Conservation (phyloP, 2,329 filamentous ascomycete species). For the Dichotomopilus funicola region DNA sequence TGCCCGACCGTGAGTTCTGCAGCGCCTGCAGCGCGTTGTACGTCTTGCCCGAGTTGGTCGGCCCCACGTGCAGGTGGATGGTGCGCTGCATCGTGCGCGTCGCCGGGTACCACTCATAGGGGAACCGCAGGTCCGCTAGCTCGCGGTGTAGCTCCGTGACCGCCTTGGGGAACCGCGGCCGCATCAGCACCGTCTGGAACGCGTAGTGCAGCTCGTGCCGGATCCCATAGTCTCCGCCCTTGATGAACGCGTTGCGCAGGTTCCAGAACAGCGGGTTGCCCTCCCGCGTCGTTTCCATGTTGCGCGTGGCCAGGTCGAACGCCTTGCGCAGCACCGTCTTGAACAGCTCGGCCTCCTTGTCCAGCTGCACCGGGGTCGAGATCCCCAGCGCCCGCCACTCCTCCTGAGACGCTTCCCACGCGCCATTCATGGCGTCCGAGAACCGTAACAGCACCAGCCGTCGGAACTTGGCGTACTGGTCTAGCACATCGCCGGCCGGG, state of each 20-base stretch:
- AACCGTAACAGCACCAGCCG: conserved; percentile 29
- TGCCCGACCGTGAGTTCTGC: conserved; percentile 66
- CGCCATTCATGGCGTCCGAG: conserved; percentile 29
- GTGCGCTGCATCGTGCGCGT: conserved; percentile 75
- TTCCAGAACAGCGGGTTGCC: conserved; percentile 52
- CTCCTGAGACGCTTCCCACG: conserved; percentile 22
- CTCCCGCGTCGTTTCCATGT: conserved; percentile 31
- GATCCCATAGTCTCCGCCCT: conserved; percentile 45
- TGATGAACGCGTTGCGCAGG: conserved; percentile 54
- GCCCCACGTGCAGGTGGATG: conserved; percentile 88
- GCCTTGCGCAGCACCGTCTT: conserved; percentile 38
- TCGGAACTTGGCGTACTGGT: conserved; percentile 18
- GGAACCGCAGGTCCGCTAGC: conserved; percentile 78
- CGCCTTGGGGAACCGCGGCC: conserved; percentile 48
- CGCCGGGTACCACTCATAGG: conserved; percentile 84
- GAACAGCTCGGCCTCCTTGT: conserved; percentile 41
- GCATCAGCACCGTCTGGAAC: conserved; percentile 61
- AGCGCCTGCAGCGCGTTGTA: conserved; percentile 86
- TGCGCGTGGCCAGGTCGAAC: conserved; percentile 37
- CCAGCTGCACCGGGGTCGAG: conserved; percentile 36
- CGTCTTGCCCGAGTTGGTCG: conserved; percentile 97
- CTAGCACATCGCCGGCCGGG: too few species aligned
- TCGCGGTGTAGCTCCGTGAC: conserved; percentile 54
- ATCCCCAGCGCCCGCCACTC: conserved; percentile 33
- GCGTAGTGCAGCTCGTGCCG: conserved; percentile 55